These are phyloP conservation scores for Tuber borchii DNA, from an alignment of 495 filamentous ascomycete genomes.

Conservation along the genomic window DNA sequence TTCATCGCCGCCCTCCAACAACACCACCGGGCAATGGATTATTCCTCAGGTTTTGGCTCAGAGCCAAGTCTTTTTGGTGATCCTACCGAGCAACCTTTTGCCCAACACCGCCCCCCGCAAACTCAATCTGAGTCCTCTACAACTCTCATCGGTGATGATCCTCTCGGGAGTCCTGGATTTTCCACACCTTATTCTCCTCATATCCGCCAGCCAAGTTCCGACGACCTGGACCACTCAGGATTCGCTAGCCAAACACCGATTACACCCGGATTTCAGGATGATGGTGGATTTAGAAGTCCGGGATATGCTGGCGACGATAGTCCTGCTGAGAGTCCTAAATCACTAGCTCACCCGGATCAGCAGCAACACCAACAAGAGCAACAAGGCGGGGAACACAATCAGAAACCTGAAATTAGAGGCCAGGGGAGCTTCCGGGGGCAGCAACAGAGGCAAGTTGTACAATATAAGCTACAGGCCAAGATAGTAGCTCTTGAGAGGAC, in stretches of 20 bases:
- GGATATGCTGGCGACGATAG: constrained; percentile 12
- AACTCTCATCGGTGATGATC: constrained; percentile 22
- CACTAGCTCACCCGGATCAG: constrained; percentile 14
- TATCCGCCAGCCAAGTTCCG: background rate
- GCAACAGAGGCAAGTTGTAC: constrained; percentile 44
- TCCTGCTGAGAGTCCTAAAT: constrained; percentile 7
- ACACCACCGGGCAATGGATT: constrained; percentile 29
- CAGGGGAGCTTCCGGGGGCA: constrained; percentile 8
- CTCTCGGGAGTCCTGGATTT: constrained; percentile 15
- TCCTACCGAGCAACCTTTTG: constrained; percentile 37
- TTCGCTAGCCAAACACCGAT: background rate
- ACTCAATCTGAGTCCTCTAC: constrained; percentile 12
- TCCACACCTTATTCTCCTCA: constrained; percentile 12
- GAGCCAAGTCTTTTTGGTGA: constrained; percentile 36
- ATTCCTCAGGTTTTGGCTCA: constrained; percentile 34
- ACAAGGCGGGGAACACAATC: background rate
- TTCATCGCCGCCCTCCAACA: background rate
- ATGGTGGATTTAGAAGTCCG: constrained; percentile 21
- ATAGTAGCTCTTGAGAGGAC: constrained; percentile 87
- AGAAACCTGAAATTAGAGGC: background rate
- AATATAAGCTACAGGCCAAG: constrained; percentile 85
- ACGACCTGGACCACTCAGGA: constrained; percentile 2
- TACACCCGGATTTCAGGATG: constrained; percentile 12
- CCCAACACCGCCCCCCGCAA: constrained; percentile 18
- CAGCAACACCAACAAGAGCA: constrained; percentile 20